Evolutionary conservation across 805 yeast species (phyloP).

Genomic region (Metschnikowia reukaufii): DNA sequence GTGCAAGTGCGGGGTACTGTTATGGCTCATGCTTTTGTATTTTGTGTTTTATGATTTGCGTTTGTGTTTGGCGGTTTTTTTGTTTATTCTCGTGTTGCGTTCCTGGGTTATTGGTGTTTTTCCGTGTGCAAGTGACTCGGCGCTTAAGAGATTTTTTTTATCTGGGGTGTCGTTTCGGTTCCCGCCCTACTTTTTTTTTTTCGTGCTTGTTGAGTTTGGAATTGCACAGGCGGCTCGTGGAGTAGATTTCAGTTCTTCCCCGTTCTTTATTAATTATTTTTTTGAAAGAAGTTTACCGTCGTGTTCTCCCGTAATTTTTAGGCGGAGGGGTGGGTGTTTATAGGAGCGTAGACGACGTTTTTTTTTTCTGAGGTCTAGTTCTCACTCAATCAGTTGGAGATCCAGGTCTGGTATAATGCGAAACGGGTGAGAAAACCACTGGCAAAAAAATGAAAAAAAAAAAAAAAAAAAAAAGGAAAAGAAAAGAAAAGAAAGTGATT

Average conservation of each 20-base stretch:
- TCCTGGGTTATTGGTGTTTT: background rate
- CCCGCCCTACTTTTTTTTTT: too few species aligned
- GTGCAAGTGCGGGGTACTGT: constrained; percentile 37
- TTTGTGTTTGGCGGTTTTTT: background rate
- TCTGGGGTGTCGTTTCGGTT: too few species aligned
- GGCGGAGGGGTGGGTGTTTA: background rate
- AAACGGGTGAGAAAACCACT: too few species aligned
- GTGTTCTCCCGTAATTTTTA: too few species aligned
- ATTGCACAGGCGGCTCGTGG: background rate
- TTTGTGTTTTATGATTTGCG: background rate
- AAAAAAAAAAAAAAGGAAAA: too few species aligned
- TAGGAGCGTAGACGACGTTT: background rate
- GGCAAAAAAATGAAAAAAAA: too few species aligned
- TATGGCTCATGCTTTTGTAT: constrained; percentile 31
- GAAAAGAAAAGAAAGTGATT: too few species aligned
- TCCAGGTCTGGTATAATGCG: background rate
- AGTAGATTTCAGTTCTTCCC: background rate
- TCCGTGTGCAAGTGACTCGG: background rate
- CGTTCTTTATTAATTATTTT: background rate
- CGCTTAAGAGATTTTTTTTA: too few species aligned
- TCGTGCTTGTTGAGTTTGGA: too few species aligned
- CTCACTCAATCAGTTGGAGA: background rate
- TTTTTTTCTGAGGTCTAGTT: background rate
- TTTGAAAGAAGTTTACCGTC: too few species aligned
- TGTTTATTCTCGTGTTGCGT: background rate